Evolutionary conservation across 2,329 filamentous ascomycete species (phyloP).

Genomic region (Exophiala aquamarina): DNA sequence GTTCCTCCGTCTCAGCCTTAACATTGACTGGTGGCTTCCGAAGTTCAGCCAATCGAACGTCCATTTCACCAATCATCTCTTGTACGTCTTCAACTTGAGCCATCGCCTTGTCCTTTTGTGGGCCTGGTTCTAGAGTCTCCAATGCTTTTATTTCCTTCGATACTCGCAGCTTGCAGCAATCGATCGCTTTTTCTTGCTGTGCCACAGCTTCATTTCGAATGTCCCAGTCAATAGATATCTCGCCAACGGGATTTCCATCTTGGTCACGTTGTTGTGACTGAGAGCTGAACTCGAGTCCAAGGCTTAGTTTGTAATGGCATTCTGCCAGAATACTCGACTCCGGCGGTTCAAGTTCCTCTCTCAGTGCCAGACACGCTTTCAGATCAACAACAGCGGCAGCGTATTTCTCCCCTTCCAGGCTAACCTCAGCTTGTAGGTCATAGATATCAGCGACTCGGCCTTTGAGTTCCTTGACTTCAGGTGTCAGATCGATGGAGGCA

Average conservation of each 20-base stretch:
- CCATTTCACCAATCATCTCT: conserved; percentile 62
- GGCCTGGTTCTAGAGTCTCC: conserved; percentile 37
- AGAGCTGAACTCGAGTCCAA: conserved; percentile 91
- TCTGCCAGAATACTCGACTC: conserved; percentile 87
- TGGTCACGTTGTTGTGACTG: conserved; percentile 55
- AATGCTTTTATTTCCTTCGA: conserved; percentile 52
- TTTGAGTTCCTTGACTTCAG: conserved; percentile 62
- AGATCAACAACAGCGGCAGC: conserved; percentile 83
- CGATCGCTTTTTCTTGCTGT: conserved; percentile 62
- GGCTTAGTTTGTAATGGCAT: conserved; percentile 92
- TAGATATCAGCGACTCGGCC: conserved; percentile 90
- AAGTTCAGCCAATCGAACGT: conserved; percentile 59
- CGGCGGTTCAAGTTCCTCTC: conserved; percentile 73
- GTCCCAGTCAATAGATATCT: conserved; percentile 50
- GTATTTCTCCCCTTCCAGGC: conserved; percentile 94
- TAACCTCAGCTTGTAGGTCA: conserved; percentile 92
- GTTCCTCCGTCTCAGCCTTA: conserved; percentile 36
- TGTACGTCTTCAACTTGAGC: conserved; percentile 58
- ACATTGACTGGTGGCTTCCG: conserved; percentile 53
- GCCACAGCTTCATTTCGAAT: conserved; percentile 58
- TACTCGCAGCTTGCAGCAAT: conserved; percentile 57
- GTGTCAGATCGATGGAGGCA: conserved; percentile 33
- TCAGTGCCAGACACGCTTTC: conserved; percentile 73
- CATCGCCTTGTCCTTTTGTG: conserved; percentile 40
- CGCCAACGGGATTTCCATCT: conserved; percentile 42